A percentile compares a stretch with the other conserved stretches of the same genome.
Conservation (phyloP, 1,284 basidiomycete genomes). For the Ustilago crameri region DNA sequence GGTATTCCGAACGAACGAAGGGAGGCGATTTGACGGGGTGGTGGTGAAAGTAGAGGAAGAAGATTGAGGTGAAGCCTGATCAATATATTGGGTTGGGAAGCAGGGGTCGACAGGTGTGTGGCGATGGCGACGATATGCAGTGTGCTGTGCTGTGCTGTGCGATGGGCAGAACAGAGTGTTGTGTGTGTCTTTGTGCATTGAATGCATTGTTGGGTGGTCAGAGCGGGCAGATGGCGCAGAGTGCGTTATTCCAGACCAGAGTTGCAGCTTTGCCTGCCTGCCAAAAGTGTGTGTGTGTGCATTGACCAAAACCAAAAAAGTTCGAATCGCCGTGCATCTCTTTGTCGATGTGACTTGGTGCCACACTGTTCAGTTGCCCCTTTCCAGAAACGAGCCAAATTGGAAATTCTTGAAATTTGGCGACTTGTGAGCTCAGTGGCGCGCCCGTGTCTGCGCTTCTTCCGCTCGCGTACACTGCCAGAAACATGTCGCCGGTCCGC, state of each 20-base stretch:
- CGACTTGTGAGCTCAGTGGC: conserved; percentile 6
- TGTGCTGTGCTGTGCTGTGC: conserved; percentile 1
- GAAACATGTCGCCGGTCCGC: conserved; percentile 1
- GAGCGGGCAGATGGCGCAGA: conserved; percentile 4
- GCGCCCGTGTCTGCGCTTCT: background rate
- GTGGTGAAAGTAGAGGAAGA: conserved; percentile 5
- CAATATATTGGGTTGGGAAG: conserved; percentile 8
- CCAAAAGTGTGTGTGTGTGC: conserved; percentile 5
- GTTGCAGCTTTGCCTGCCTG: too few relatives aligned
- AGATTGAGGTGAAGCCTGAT: background rate
- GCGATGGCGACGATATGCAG: conserved; percentile 10
- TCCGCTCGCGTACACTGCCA: background rate
- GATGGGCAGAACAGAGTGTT: too few relatives aligned
- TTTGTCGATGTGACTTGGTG: too few relatives aligned
- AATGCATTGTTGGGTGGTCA: conserved; percentile 9
- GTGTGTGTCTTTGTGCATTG: background rate
- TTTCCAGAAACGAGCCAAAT: conserved; percentile 1
- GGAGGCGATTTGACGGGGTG: background rate
- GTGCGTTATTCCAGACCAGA: too few relatives aligned
- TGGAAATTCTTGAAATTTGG: conserved; percentile 8
- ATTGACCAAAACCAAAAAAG: conserved; percentile 9
- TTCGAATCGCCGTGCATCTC: conserved; percentile 17
- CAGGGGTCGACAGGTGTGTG: background rate
- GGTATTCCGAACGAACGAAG: background rate
- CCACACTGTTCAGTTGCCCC: conserved; percentile 12